Base-by-base conservation (phyloP, 345 rosid species). In the Camelina hispida region DNA sequence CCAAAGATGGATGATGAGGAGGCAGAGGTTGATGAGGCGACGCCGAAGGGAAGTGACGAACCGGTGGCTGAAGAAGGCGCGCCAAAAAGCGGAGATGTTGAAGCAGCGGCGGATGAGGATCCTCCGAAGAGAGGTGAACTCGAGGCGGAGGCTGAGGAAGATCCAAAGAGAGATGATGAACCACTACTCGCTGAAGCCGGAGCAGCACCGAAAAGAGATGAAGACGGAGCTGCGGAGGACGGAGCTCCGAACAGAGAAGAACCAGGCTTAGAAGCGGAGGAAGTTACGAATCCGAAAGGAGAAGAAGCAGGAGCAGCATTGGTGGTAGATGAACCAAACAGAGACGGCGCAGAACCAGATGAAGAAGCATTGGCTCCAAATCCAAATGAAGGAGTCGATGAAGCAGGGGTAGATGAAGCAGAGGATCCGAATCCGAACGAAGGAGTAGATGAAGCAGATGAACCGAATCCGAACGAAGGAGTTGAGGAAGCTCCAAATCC, bases 401-500 rank as follows among this genome's bases (percentile, higher is more conserved):
- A 48, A 43, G 72, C 13, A 3, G 83, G 42, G 15, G 64, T 37
- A 7, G 32, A 60, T 2, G 48, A 57, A 34, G 62, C 60, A 38
- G 81, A 3, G 11, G 79, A 7, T 4, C 83, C 83, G 48, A 79
- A 62, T 10, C 84, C 85, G 32, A 80, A 67, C 7, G 57, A 62
- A 4, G 81, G 40, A 4, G 88, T 18, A 12, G 59, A 65, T 6
- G 85, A 15, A 15, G 84, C 56, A 38, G 83, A 9, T 5, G 82
- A n/a, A 2, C 84, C 85, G 61, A 81, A 71, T 28, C 66, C 63
- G 10, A 70, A 5, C 35, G 78, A 43, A 14, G 68, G 51, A 37
- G 63, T 58, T 30, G 85, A 7, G 4, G 76, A 28, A 53, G 72
- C 55, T 50, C 86, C 84, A 4, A 84, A 75, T 43, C 86, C 84